Conservation (phyloP, 2,329 filamentous ascomycete species). For the Fusarium sp. region DNA sequence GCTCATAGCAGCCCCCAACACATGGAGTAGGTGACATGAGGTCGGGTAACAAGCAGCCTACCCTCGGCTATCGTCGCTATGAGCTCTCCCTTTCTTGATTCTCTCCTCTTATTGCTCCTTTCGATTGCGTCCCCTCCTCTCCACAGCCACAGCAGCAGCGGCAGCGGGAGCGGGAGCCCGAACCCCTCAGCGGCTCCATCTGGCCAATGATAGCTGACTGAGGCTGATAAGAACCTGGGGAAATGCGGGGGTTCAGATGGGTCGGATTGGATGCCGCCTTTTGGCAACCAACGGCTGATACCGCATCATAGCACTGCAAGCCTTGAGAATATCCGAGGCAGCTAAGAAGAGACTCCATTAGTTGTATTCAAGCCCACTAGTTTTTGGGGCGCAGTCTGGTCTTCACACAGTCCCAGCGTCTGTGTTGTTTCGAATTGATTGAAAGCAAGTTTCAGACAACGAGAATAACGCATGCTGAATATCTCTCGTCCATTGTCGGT, state of each 20-base stretch:
- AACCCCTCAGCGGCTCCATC: slow-evolving; percentile 39
- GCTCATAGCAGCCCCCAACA: not conserved
- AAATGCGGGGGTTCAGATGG: slow-evolving; percentile 42
- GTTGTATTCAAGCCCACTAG: not conserved
- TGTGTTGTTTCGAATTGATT: not conserved
- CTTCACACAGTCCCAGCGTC: not conserved
- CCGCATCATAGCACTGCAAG: not conserved
- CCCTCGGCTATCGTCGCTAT: slow-evolving; percentile 46
- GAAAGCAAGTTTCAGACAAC: not conserved
- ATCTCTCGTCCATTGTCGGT: not conserved
- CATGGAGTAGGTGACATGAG: not conserved
- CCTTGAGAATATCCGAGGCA: not conserved
- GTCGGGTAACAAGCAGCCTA: not conserved
- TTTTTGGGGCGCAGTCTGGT: too few species aligned
- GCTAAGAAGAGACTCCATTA: too few species aligned
- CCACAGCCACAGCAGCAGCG: slow-evolving; percentile 37
- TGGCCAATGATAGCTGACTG: slow-evolving; percentile 31
- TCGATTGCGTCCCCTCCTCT: slow-evolving; percentile 27
- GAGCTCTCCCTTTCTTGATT: slow-evolving; percentile 17
- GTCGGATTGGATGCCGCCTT: slow-evolving; percentile 19
- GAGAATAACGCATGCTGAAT: slow-evolving; percentile 12
- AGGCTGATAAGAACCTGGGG: slow-evolving; percentile 44
- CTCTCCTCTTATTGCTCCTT: slow-evolving; percentile 22
- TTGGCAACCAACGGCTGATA: slow-evolving; percentile 3
- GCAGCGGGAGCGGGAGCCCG: slow-evolving; percentile 18